phyloP scores from a whole-genome alignment of 257 asterid genomes.

The Echium plantagineum region DNA sequence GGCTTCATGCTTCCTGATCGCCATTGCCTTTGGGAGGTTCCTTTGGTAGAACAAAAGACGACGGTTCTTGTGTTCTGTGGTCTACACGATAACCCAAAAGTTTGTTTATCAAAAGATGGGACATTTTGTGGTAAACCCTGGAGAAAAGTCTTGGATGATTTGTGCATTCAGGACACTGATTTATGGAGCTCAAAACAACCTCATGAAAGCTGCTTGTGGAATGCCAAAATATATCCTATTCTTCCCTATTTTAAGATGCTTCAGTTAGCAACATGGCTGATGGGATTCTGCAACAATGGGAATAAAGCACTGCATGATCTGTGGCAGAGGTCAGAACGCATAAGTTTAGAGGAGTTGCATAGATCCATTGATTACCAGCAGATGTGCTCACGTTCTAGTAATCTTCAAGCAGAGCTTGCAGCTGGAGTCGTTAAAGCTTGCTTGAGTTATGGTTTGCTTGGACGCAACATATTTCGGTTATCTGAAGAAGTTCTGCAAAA shows the following conservation, averaged over 20 bases:
- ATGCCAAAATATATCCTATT: conserved; percentile 76
- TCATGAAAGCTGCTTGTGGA: conserved; percentile 76
- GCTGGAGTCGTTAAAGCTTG: conserved; percentile 70
- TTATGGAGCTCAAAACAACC: conserved; percentile 51
- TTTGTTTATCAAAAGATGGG: conserved; percentile 45
- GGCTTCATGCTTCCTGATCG: conserved; percentile 88
- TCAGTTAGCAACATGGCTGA: conserved; percentile 72
- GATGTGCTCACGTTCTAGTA: conserved; percentile 68
- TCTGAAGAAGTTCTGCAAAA: conserved; percentile 77
- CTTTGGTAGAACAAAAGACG: conserved; percentile 52
- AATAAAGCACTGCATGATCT: conserved; percentile 26
- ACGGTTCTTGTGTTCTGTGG: conserved; percentile 82
- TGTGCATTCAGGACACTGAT: conserved; percentile 59
- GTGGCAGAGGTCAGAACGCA: conserved; percentile 61
- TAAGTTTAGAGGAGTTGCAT: conserved; percentile 91
- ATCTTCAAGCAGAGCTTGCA: conserved; percentile 84
- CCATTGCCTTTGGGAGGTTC: conserved; percentile 99
- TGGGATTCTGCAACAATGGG: conserved; percentile 53
- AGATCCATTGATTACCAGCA: conserved; percentile 64
- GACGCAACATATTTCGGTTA: conserved; percentile 71
- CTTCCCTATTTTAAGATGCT: conserved; percentile 71
- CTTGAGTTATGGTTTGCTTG: conserved; percentile 77
- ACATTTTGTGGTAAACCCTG: conserved; percentile 96
- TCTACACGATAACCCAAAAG: conserved; percentile 89
- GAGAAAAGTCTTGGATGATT: conserved; percentile 66